Conservation (phyloP, 108 stramenopile species). For the Skeletonema marinoi region DNA sequence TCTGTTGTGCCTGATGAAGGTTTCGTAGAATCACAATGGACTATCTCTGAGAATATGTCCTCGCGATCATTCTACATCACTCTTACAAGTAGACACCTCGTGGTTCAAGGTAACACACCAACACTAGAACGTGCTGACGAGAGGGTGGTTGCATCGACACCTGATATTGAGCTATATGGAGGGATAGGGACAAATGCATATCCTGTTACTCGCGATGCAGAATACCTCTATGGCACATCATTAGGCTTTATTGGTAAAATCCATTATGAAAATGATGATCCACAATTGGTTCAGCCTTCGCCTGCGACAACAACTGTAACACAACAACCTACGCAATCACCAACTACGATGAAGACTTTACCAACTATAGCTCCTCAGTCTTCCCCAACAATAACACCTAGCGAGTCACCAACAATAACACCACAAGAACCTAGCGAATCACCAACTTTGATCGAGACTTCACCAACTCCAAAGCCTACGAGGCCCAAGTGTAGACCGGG, state of each 20-base stretch:
- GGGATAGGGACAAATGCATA: conserved; percentile 16
- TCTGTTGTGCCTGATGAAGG: conserved; percentile 10
- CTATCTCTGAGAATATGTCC: not conserved
- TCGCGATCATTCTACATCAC: conserved; percentile 19
- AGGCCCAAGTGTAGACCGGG: conserved; percentile 9
- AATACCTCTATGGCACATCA: not conserved
- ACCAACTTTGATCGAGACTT: not conserved
- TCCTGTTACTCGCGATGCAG: not conserved
- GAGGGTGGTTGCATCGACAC: conserved; percentile 2
- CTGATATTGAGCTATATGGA: conserved; percentile 15
- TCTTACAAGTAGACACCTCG: conserved; percentile 12
- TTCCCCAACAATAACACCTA: not conserved
- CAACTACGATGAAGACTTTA: not conserved
- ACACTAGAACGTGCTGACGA: not conserved
- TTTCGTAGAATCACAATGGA: conserved; percentile 12
- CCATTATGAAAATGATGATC: not conserved
- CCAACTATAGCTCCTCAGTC: too few relatives aligned
- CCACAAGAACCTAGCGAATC: not conserved
- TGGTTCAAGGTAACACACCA: not conserved
- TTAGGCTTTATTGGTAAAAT: conserved; percentile 27
- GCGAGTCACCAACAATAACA: not conserved
- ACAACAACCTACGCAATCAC: not conserved
- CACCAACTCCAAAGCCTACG: conserved; percentile 5
- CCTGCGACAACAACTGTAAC: not conserved
- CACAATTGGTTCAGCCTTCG: not conserved